Base-by-base conservation (phyloP, 768 basidiomycete species). In the Tricholoma sp. region DNA sequence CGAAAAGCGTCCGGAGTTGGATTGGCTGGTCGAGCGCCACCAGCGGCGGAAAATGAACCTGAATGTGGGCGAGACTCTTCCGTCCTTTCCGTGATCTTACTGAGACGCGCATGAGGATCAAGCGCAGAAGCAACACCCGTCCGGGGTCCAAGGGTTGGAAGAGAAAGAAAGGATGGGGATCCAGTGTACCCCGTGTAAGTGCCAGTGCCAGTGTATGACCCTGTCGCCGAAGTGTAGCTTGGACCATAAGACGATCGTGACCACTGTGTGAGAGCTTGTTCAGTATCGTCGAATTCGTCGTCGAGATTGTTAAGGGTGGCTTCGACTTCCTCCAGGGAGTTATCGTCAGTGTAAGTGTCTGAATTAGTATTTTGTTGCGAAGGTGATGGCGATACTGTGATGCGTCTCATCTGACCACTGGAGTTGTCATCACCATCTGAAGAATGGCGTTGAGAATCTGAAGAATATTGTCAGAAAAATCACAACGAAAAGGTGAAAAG, bases 41-140 rank as follows among this genome's bases (percentile, higher is more conserved):
- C 57, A 62, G 58, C 64, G 39, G 64, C 59, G 21, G 72, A 72
- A 61, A 74, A 76, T 0, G 75, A 67, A 10, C 74, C 74, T 0
- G 83, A 79, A 5, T 71, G 69, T 0, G 88, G 88, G 27, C 88
- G 83, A 0, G 87, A 73, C 31, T 87, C 83, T 70, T 93, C 91
- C 1, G 88, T 90, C 47, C 78, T 80, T 67, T 93, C 91, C 3
- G 89, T 82, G 58, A 93, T 93, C 2, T 81, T 86, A 65, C 90
- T 92, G 18, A 92, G 76, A 9, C 83, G 80, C 46, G 69, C 66
- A n/a, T 72, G 64, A 3, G 76, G 73, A 55, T 75, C 73, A 7
- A 64, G 58, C 18, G 65, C 60, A 2, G 74, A 73, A 12, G 72
- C 64, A 51, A 67, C 64, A 22, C 72, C 67, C 31, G 76, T 71